Evolutionary conservation across 108 stramenopile species (phyloP).

Genomic region (Stephanodiscus minutulus): DNA sequence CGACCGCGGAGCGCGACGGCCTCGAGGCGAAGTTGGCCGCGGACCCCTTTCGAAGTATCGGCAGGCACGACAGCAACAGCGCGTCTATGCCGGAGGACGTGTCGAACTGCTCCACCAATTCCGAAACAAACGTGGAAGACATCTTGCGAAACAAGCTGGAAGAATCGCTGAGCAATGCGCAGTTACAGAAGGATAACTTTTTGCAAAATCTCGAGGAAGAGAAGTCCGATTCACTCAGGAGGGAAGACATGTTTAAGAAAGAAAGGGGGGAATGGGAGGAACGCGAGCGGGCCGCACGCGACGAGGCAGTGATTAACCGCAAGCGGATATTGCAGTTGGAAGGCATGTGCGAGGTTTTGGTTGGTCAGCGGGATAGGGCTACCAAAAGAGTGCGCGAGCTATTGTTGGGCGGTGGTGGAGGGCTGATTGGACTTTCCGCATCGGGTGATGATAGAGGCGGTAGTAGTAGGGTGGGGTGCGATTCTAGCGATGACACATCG

Average conservation of each 20-base stretch:
- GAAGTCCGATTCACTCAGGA: neutral
- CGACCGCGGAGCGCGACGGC: neutral
- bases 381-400: neutral
- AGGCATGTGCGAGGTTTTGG: conserved; percentile 1
- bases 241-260: neutral
- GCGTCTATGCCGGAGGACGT: neutral
- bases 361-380: conserved; percentile 3
- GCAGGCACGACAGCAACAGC: neutral
- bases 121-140: neutral
- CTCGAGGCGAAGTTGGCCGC: neutral
- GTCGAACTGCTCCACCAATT: conserved; percentile 1
- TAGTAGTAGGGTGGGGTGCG: neutral
- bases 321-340: conserved; percentile 5
- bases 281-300: neutral
- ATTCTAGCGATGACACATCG: neutral
- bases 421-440: neutral
- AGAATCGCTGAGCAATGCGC: neutral
- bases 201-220: neutral
- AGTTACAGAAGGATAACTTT: neutral
- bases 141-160: neutral
- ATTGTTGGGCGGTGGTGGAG: neutral
- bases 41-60: neutral
- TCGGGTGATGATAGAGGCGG: neutral
- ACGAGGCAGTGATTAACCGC: neutral
- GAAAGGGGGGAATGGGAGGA: neutral